Conservation (phyloP, 2,329 filamentous ascomycete species). For the Fusarium palustre region DNA sequence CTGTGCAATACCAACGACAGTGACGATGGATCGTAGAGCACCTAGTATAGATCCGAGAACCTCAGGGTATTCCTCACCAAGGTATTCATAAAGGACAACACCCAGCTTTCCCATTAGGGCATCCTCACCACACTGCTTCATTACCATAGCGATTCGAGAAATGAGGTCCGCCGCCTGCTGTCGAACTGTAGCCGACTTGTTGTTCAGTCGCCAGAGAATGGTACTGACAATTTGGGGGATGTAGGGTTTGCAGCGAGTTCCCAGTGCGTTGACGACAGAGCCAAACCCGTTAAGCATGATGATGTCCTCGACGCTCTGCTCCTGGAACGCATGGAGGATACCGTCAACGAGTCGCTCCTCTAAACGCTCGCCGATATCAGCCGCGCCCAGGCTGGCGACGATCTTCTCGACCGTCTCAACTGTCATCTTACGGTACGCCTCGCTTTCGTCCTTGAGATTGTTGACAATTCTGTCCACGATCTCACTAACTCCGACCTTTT, state of each 20-base stretch:
- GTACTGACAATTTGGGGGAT: slow-evolving; percentile 97
- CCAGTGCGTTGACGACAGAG: slow-evolving; percentile 94
- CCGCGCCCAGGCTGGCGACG: slow-evolving; percentile 90
- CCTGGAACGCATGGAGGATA: slow-evolving; percentile 95
- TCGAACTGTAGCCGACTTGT: slow-evolving; percentile 95
- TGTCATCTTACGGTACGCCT: slow-evolving; percentile 99
- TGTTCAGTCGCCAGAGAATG: slow-evolving; percentile 96
- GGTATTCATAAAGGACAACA: slow-evolving; percentile 94
- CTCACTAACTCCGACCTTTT: slow-evolving; percentile 97
- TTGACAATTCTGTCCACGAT: slow-evolving; percentile 93
- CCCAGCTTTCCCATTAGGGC: slow-evolving; percentile 95
- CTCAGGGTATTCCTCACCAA: slow-evolving; percentile 98
- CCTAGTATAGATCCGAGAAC: slow-evolving; percentile 96
- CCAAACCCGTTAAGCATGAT: slow-evolving; percentile 98
- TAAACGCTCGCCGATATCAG: slow-evolving; percentile 90
- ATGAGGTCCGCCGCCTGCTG: slow-evolving; percentile 98
- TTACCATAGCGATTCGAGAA: slow-evolving; percentile 96
- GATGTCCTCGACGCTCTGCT: slow-evolving; percentile 95
- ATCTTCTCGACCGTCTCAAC: slow-evolving; percentile 98
- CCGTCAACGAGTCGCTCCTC: slow-evolving; percentile 96
- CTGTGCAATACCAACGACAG: slow-evolving; percentile 95
- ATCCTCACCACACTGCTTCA: slow-evolving; percentile 98
- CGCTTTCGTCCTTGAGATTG: slow-evolving; percentile 98
- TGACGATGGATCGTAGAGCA: slow-evolving; percentile 94
- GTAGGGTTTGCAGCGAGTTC: slow-evolving; percentile 94